A percentile compares a stretch with the other conserved stretches of the same genome.
Evolutionary conservation across 1,284 basidiomycete genomes (phyloP).

Genomic region (Leccinum solheimii): DNA sequence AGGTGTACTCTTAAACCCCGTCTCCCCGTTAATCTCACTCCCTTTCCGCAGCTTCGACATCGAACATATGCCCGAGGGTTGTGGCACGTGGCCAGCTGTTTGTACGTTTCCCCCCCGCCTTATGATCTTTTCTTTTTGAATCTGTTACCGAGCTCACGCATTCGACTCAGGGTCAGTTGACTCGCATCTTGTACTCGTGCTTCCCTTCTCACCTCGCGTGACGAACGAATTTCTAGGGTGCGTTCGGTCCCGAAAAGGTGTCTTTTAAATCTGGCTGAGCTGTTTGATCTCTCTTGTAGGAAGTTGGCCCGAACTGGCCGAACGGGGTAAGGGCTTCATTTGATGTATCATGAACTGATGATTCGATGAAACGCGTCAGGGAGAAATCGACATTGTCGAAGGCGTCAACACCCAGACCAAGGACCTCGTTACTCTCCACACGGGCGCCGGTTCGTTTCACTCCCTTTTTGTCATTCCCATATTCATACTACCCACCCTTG

Average conservation of each 20-base stretch:
- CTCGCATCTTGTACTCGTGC: background rate
- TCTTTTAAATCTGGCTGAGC: background rate
- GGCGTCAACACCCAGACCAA: slow-evolving; percentile 60
- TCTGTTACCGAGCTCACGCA: background rate
- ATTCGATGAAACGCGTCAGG: slow-evolving; percentile 12
- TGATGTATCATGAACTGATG: background rate
- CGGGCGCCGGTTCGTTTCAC: slow-evolving; percentile 34
- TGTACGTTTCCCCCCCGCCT: slow-evolving; percentile 20
- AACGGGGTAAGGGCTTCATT: slow-evolving; percentile 14
- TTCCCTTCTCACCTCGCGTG: slow-evolving; percentile 4
- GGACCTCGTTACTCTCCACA: slow-evolving; percentile 67
- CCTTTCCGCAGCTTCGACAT: slow-evolving; percentile 33
- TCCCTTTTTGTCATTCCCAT: background rate
- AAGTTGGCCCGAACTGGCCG: slow-evolving; percentile 29
- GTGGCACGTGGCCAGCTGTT: slow-evolving; percentile 42
- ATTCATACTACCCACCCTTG: background rate
- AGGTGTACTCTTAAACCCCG: slow-evolving; percentile 5
- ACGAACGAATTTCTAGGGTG: slow-evolving; percentile 15
- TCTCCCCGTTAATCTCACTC: background rate
- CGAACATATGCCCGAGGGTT: slow-evolving; percentile 40
- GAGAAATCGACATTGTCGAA: slow-evolving; percentile 71
- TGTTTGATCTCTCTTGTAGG: slow-evolving; percentile 10
- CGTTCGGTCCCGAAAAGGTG: background rate
- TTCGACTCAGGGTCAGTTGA: slow-evolving; percentile 23
- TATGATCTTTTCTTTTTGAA: background rate